Conservation (phyloP, 108 stramenopile genomes). For the Nitzschia sp. region DNA sequence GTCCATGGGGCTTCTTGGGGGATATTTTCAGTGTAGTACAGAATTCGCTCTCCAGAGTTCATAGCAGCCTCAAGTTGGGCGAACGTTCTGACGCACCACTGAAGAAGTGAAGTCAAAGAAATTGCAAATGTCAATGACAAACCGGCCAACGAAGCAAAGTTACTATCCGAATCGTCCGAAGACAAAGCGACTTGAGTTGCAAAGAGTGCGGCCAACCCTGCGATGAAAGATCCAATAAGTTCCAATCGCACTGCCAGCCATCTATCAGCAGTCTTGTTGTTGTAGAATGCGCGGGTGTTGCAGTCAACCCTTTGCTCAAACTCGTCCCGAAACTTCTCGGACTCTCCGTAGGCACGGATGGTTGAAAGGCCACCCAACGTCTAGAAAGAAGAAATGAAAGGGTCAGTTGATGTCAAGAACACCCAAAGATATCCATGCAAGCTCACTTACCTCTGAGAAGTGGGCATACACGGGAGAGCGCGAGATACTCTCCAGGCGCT, state of each 20-base stretch:
- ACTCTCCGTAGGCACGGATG: slow-evolving; percentile 83
- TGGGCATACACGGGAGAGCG: slow-evolving; percentile 92
- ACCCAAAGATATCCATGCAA: not conserved
- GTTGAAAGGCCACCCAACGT: slow-evolving; percentile 86
- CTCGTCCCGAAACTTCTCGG: slow-evolving; percentile 45
- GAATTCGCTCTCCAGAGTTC: slow-evolving; percentile 85
- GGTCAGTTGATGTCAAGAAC: not conserved
- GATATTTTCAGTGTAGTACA: slow-evolving; percentile 72
- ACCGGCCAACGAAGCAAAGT: slow-evolving; percentile 71
- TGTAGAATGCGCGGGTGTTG: slow-evolving; percentile 63
- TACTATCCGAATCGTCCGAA: slow-evolving; percentile 22
- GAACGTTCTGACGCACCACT: slow-evolving; percentile 79
- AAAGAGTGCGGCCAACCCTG: slow-evolving; percentile 65
- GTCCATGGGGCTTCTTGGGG: slow-evolving; percentile 71
- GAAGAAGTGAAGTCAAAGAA: slow-evolving; percentile 74
- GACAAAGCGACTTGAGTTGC: slow-evolving; percentile 58
- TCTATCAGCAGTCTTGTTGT: slow-evolving; percentile 64
- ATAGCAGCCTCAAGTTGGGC: slow-evolving; percentile 89
- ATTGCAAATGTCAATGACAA: slow-evolving; percentile 85
- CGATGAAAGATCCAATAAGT: slow-evolving; percentile 53
- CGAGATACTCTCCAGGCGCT: slow-evolving; percentile 84
- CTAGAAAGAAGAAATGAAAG: slow-evolving; percentile 8
- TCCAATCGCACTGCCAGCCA: slow-evolving; percentile 85
- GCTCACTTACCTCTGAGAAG: slow-evolving; percentile 73
- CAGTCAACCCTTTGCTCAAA: slow-evolving; percentile 63